Evolutionary conservation across 192 early-diverging fungal genomes (phyloP).

Genomic region (Mortierella claussenii): DNA sequence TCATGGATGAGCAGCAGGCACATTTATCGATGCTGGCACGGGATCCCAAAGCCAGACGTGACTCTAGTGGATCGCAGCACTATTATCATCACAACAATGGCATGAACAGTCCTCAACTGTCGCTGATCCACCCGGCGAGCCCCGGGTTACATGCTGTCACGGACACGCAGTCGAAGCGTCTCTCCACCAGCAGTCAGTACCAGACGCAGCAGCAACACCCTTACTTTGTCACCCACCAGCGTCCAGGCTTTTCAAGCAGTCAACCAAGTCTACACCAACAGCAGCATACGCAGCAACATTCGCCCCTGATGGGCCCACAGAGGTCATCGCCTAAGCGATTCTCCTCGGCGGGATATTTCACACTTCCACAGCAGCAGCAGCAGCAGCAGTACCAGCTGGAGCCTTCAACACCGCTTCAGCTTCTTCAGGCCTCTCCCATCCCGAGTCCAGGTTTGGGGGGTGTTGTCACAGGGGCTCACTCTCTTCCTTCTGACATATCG

Average conservation of each 20-base stretch:
- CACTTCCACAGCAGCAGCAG: slow-evolving; percentile 7
- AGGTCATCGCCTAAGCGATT: slow-evolving; percentile 21
- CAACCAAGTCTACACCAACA: slow-evolving; percentile 17
- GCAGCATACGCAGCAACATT: slow-evolving; percentile 1
- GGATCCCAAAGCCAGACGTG: slow-evolving; percentile 8
- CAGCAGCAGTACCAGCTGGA: too few relatives aligned
- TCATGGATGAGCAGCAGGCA: not conserved
- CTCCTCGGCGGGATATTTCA: slow-evolving; percentile 14
- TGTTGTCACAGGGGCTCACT: not conserved
- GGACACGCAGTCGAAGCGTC: slow-evolving; percentile 31
- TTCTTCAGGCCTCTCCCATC: slow-evolving; percentile 14
- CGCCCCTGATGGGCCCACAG: slow-evolving; percentile 3
- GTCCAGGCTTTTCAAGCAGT: slow-evolving; percentile 1
- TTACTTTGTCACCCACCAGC: slow-evolving; percentile 8
- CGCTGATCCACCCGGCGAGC: slow-evolving; percentile 7
- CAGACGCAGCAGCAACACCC: slow-evolving; percentile 11
- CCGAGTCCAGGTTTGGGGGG: slow-evolving; percentile 15
- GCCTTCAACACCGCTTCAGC: not conserved
- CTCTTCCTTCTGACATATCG: not conserved
- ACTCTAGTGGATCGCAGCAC: slow-evolving; percentile 37
- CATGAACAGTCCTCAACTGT: slow-evolving; percentile 1
- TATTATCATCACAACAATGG: not conserved
- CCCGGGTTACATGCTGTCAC: slow-evolving; percentile 13
- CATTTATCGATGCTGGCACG: slow-evolving; percentile 7
- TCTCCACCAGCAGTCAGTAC: slow-evolving; percentile 26